Evolutionary conservation across 148 eudicot species (phyloP), one percentile per base, ranked within the genome.

Genomic region (Diospyros kaki): DNA sequence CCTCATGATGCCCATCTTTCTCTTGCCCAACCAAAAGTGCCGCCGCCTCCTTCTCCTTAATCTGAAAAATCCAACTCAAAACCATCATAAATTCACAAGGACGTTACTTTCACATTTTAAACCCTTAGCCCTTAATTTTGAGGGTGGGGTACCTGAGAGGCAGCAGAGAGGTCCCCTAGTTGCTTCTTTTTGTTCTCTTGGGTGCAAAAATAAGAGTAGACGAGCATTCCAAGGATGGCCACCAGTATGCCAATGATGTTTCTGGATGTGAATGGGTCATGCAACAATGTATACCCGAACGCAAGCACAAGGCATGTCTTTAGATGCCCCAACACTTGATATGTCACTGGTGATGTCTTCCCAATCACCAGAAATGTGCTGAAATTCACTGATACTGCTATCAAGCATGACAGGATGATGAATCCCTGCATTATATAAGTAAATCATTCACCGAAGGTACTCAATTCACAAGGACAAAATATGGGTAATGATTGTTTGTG

Each of bases 341-440:
- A 93, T 79, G 98, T 93, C 15, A 93, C 98, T 38, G 98, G 98
- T 3, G 98, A 93, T 75, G 98, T 93, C 85, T 93, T 93, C 12
- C 98, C 98, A 58, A 93, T 91, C 18, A 93, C 98, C 75, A 93
- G 75, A 80, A 93, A 93, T 67, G 98, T 93, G 84, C 98, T 93
- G 80, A 93, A 91, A 79, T 93, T 93, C 69, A 93, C 98, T 2
- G 90, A 88, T 8, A 93, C 98, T 0, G 98, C 93, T 61, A 93
- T 93, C 78, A 93, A 60, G 88, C 98, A 93, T 2, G 98, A 93
- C 10, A 93, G 75, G 55, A 93, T 10, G 46, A 93, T 91, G 76
- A 91, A 93, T 12, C 82, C 91, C 98, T 93, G 88, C 76, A 71
- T n/a, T 28, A 28, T 28, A 28, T 28, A 28, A 28, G 28, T 28